These are phyloP conservation scores for Diutina rugosa DNA, from an alignment of 1,139 yeast species.

Conservation along the genomic window DNA sequence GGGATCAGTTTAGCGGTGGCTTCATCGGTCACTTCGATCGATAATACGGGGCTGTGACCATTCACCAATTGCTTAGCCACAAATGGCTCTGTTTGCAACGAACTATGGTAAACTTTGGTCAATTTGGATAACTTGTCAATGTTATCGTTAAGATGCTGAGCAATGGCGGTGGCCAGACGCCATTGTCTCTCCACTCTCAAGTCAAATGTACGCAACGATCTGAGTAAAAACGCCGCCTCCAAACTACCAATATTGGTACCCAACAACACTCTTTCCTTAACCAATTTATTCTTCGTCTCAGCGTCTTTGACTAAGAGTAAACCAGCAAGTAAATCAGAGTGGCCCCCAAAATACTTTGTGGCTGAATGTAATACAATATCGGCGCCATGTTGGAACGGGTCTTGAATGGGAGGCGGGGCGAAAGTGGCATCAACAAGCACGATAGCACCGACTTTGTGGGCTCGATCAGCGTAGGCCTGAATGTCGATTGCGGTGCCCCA, in stretches of 20 bases:
- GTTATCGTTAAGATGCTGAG: constrained; percentile 41
- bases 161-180: constrained; percentile 47
- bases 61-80: constrained; percentile 51
- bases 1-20: constrained; percentile 56
- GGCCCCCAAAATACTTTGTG: constrained; percentile 87
- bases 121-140: constrained; percentile 34
- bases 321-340: constrained; percentile 84
- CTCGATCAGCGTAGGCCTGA: constrained; percentile 44
- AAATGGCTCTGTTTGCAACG: constrained; percentile 55
- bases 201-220: constrained; percentile 73
- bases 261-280: constrained; percentile 48
- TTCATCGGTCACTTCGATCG: constrained; percentile 39
- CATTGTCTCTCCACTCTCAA: constrained; percentile 59
- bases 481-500: constrained; percentile 61
- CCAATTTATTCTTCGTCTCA: constrained; percentile 30
- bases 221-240: constrained; percentile 58
- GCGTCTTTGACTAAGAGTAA: constrained; percentile 49
- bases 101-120: constrained; percentile 49
- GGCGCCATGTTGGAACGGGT: constrained; percentile 70
- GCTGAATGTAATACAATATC: constrained; percentile 87
- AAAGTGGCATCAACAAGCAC: constrained; percentile 75
- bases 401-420: constrained; percentile 85
- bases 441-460: constrained; percentile 59
- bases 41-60: constrained; percentile 68
- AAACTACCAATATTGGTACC: constrained; percentile 74